phyloP scores from a whole-genome alignment of 192 early-diverging fungal species.

The Backusella psychrophila region DNA sequence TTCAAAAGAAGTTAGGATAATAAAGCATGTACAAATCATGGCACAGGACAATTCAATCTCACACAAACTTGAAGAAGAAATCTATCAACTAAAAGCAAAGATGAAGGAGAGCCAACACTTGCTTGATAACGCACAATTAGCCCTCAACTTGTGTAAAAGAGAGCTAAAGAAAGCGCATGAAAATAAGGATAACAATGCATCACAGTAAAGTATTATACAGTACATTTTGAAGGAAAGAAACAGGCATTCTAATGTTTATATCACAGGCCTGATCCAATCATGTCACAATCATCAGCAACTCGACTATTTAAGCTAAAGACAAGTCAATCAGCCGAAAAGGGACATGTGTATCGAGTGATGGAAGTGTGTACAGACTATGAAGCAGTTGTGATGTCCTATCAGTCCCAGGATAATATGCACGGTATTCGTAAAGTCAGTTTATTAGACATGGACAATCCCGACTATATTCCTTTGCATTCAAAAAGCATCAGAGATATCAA shows the following conservation, averaged over 20 bases:
- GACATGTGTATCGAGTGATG: slow-evolving; percentile 6
- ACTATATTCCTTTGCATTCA: slow-evolving; percentile 18
- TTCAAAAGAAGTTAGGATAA: neutral
- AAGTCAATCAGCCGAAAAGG: neutral
- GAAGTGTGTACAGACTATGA: neutral
- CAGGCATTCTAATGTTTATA: neutral
- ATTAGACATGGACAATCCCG: neutral
- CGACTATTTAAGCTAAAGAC: neutral
- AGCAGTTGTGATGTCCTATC: neutral
- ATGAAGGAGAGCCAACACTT: neutral
- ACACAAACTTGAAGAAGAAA: neutral
- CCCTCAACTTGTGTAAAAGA: slow-evolving; percentile 2
- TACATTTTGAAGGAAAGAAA: neutral
- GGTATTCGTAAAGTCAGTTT: slow-evolving; percentile 18
- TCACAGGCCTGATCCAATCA: neutral
- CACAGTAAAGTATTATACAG: neutral
- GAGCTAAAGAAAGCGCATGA: slow-evolving; percentile 2
- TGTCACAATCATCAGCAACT: neutral
- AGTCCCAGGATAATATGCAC: neutral
- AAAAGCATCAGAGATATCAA: slow-evolving; percentile 20
- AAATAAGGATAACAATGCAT: neutral
- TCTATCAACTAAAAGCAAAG: neutral
- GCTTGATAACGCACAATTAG: slow-evolving; percentile 3
- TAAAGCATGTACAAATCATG: neutral
- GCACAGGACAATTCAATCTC: slow-evolving; percentile 8